Base-by-base conservation (phyloP, 371 early-diverging fungal genomes). In the Circinella minor region DNA sequence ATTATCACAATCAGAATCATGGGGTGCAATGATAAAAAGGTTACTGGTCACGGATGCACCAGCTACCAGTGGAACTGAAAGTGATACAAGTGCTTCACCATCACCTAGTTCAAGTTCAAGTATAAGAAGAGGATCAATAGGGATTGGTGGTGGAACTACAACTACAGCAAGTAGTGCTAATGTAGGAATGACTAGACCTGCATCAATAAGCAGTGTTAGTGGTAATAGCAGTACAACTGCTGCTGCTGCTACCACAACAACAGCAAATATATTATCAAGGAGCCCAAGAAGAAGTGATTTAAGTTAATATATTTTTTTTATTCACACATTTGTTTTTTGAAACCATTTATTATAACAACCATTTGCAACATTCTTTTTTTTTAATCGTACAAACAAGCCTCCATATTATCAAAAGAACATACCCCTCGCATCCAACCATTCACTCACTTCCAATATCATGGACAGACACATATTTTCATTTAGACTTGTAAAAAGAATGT, bases 21-120 rank as follows among this genome's bases (percentile, higher is more conserved):
- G 84, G 84, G 77, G 68, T 38, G 66, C 79, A 1, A 84, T 81
- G 76, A 75, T 84, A 13, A 84, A 81, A 61, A 72, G 84, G 6
- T 65, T 84, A 48, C 27, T 77, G 10, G 80, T 81, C 4, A 79
- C 80, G 5, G 84, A 81, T 54, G 76, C 77, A 55, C 77, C 80
- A 5, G 18, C 61, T 4, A 66, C 64, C 27, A 61, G 48, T 47
- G 49, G 37, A 11, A 36, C 68, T 6, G 67, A 59, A n/a, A 51
- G 48, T 9, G 68, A 61, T 49, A 36, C 61, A 17, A 34, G 55
- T 27, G 55, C 34, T 17, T n/a, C 61, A 15, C 51, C 68, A 6
- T 67, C 68, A 38, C 37, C 61, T 18, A 51, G 59, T 9, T 48
- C 61, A 17, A 38, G 49, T 3, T 54, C 59, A 34, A 61, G 61